These are phyloP conservation scores for Boletus subparvulus DNA, from an alignment of 768 basidiomycete species.

Conservation along the genomic window DNA sequence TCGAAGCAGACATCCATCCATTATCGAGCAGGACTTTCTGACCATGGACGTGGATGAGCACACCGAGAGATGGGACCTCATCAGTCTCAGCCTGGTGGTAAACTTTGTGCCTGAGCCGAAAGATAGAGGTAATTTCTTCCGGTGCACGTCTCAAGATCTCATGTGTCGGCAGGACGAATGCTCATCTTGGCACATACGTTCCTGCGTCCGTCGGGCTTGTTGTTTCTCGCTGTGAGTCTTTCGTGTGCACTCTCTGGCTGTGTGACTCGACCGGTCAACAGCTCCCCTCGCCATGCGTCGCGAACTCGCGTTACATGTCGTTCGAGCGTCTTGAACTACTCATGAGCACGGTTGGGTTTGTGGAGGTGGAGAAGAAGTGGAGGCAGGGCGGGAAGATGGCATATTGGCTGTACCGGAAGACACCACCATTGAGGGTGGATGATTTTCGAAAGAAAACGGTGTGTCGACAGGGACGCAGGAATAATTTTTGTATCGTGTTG, in stretches of 20 bases:
- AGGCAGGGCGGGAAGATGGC: conserved; percentile 77
- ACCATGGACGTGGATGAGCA: conserved; percentile 53
- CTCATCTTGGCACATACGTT: conserved; percentile 58
- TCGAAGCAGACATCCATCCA: conserved; percentile 76
- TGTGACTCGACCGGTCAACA: conserved; percentile 30
- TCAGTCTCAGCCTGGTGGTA: conserved; percentile 85
- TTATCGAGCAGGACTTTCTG: conserved; percentile 86
- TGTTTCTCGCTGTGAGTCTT: conserved; percentile 68
- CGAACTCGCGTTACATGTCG: conserved; percentile 82
- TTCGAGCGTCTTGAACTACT: conserved; percentile 54
- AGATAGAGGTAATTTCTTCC: conserved; percentile 60
- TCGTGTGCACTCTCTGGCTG: background rate
- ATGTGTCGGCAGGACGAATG: conserved; percentile 59
- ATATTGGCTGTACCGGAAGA: conserved; percentile 79
- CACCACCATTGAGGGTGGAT: background rate
- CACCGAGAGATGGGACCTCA: conserved; percentile 64
- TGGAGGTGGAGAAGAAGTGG: conserved; percentile 57
- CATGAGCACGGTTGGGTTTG: conserved; percentile 66
- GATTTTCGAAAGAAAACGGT: conserved; percentile 54
- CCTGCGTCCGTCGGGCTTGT: conserved; percentile 50
- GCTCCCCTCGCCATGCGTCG: conserved; percentile 84
- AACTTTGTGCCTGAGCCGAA: conserved; percentile 80
- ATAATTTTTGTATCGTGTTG: conserved; percentile 72
- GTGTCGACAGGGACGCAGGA: conserved; percentile 65
- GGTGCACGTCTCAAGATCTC: background rate